Base-by-base conservation (phyloP, 2,329 filamentous ascomycete species). In the Thermochaetoides dissita region DNA sequence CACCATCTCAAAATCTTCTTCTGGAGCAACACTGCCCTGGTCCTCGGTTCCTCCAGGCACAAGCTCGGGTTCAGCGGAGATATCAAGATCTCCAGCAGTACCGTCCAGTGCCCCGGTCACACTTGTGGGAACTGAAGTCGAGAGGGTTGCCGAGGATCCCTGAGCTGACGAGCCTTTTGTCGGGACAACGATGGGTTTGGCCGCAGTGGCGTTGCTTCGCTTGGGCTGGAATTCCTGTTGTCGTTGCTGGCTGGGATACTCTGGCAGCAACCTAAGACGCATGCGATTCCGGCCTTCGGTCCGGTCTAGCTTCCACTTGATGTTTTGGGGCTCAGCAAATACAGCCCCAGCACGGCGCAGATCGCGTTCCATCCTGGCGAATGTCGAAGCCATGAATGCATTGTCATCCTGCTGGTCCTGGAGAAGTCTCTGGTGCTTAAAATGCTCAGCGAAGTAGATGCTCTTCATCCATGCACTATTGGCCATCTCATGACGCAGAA, bases 261-360 rank as follows among this genome's bases (percentile, higher is more conserved):
- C 88, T 1, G 88, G 84, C 1, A 95, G 70, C 39, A 94, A 74
- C 29, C 91, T 78, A 53, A 94, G 70, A 10, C 93, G 79, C 86
- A 96, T 96, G 11, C 93, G 80, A 58, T 95, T 94, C 8, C 88
- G 80, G 8, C 91, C 89, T 64, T 98, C 91, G 0, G 91, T 96
- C 53, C 93, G 81, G 57, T 98, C 91, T 10, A 98, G 73, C 53
- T 89, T 87, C 89, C 89, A 98, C 58, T 83, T 93, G 0, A 69
- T 67, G 1, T 72, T 59, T 3, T 69, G 66, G 0, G 72, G 66
- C 33, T 81, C 74, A 40, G 81, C 78, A 46, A 94, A 82, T 1
- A 96, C 71, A 1, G 84, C 88, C 28, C 85, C 86, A 2, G 87
- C 84, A 12, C 87, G 76, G 48, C 74, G 74, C 43, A 95, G 65